These are phyloP conservation scores for Luffa acutangula DNA, from an alignment of 306 rosid species.

Conservation along the genomic window DNA sequence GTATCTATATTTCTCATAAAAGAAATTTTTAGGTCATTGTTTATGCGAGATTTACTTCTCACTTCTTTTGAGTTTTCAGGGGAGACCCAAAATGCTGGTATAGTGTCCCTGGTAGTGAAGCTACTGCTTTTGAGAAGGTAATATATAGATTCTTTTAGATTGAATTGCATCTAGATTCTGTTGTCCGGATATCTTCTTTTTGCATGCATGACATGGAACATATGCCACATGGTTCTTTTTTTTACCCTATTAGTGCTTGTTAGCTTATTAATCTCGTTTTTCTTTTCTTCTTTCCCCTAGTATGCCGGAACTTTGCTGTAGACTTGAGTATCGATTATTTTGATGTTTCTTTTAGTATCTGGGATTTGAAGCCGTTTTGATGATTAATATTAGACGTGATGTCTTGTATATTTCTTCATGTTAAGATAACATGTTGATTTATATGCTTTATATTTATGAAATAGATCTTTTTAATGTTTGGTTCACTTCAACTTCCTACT, in stretches of 20 bases:
- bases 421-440: not conserved
- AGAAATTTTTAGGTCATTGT: not conserved
- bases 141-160: not conserved
- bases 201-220: not conserved
- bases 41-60: conserved; percentile 6
- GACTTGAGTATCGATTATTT: no score
- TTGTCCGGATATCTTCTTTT: not conserved
- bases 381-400: no score
- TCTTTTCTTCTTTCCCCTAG: no score
- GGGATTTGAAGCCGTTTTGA: no score
- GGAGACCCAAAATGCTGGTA: conserved; percentile 99
- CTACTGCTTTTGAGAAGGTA: conserved; percentile 87
- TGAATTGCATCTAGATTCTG: not conserved
- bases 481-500: not conserved
- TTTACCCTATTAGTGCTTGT: not conserved
- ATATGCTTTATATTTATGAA: not conserved
- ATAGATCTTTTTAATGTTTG: not conserved
- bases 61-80: conserved; percentile 41
- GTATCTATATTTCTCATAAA: no score
- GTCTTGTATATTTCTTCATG: no score
- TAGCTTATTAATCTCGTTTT: no score
- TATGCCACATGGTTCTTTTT: not conserved
- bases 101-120: conserved; percentile 91
- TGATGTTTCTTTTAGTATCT: no score
- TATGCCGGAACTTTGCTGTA: not conserved